A percentile compares a stretch with the other conserved stretches of the same genome.
Evolutionary conservation across 1,139 yeast genomes (phyloP).

Genomic region (Nakaseomyces nivariensis): DNA sequence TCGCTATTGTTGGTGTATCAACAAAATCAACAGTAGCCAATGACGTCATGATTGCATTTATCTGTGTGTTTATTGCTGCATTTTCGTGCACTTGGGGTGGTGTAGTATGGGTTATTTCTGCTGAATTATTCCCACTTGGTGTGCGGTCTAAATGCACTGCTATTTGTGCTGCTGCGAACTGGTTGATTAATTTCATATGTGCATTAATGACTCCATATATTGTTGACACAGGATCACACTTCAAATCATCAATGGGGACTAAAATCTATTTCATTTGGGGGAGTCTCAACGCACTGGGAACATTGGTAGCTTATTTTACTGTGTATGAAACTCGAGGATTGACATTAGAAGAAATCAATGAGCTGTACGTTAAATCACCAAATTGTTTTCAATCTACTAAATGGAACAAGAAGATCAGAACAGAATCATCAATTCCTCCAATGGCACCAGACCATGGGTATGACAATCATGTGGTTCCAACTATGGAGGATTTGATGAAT

Average conservation of each 20-base stretch:
- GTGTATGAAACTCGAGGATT: conserved; percentile 69
- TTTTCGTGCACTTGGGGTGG: conserved; percentile 91
- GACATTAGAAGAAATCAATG: conserved; percentile 62
- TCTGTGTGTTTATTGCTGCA: conserved; percentile 68
- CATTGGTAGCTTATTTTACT: conserved; percentile 46
- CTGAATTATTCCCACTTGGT: conserved; percentile 72
- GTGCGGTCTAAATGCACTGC: conserved; percentile 76
- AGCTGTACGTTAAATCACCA: conserved; percentile 40
- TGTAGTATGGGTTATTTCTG: conserved; percentile 65
- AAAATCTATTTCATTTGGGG: conserved; percentile 71
- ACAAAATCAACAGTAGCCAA: conserved; percentile 43
- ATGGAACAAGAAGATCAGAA: conserved; percentile 18
- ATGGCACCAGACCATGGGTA: neutral
- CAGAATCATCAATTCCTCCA: neutral
- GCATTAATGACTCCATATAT: conserved; percentile 67
- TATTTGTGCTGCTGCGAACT: conserved; percentile 65
- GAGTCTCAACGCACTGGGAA: conserved; percentile 48
- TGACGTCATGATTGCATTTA: conserved; percentile 65
- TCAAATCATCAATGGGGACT: conserved; percentile 51
- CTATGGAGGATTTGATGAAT: neutral
- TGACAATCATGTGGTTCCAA: neutral
- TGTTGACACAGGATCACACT: conserved; percentile 47
- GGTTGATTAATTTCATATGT: conserved; percentile 72
- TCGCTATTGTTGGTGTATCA: conserved; percentile 57
- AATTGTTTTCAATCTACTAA: conserved; percentile 26